Evolutionary conservation across 2,329 filamentous ascomycete genomes (phyloP).

Genomic region (Chrysoporthe deuterocubensis): DNA sequence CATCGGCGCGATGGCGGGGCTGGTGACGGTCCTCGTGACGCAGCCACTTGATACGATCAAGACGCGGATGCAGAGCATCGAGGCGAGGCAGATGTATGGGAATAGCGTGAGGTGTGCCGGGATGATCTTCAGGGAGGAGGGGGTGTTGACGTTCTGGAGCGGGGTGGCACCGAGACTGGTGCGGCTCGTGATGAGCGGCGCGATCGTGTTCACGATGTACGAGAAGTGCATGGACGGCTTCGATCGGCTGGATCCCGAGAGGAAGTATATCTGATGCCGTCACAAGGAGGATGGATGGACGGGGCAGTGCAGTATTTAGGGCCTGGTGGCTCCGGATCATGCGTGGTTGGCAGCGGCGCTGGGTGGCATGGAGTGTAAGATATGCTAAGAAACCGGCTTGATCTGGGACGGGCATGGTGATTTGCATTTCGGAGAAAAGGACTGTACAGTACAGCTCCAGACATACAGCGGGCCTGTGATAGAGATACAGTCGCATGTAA

Average conservation of each 20-base stretch:
- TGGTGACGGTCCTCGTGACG: conserved; percentile 84
- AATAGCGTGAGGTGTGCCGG: conserved; percentile 85
- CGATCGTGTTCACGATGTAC: conserved; percentile 98
- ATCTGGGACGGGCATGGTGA: not conserved
- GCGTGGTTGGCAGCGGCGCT: not conserved
- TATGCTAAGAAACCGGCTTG: not conserved
- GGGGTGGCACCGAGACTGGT: conserved; percentile 86
- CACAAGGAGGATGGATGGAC: not conserved
- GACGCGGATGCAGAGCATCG: conserved; percentile 96
- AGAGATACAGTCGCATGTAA: not conserved
- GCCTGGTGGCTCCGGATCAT: not conserved
- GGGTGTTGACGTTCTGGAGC: conserved; percentile 89
- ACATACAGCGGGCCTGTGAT: not conserved
- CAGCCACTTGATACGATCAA: conserved; percentile 90
- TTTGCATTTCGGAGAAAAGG: not conserved
- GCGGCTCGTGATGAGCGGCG: conserved; percentile 85
- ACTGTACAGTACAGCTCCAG: not conserved
- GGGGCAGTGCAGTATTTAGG: not conserved
- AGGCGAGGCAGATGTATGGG: conserved; percentile 79
- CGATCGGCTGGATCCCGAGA: conserved; percentile 78
- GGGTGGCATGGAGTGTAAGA: not conserved
- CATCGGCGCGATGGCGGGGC: conserved; percentile 84
- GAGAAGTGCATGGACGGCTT: conserved; percentile 95
- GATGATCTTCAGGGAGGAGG: conserved; percentile 86
- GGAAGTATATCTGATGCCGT: conserved; percentile 70